Conservation (phyloP, 2,329 filamentous ascomycete genomes). For the Thelonectria blattea region DNA sequence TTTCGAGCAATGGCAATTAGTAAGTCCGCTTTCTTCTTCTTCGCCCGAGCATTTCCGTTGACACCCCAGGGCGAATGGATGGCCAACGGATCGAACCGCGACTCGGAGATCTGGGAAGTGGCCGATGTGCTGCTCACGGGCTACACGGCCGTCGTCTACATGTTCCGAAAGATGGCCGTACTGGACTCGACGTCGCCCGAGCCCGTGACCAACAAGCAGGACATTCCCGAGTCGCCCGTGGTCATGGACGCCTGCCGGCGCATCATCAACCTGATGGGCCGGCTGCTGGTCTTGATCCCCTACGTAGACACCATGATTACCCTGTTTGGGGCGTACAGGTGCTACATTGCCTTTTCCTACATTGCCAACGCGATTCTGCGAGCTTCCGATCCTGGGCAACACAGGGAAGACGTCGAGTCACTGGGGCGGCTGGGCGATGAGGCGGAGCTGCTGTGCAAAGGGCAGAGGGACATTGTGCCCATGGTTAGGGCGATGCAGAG, state of each 20-base stretch:
- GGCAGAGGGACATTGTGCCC: constrained; percentile 36
- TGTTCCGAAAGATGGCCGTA: constrained; percentile 42
- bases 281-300: constrained; percentile 30
- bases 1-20: constrained; percentile 39
- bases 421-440: constrained; percentile 28
- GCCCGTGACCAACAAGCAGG: constrained; percentile 36
- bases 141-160: constrained; percentile 43
- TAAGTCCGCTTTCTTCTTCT: constrained; percentile 7
- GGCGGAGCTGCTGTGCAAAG: constrained; percentile 27
- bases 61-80: constrained; percentile 35
- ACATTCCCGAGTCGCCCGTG: constrained; percentile 39
- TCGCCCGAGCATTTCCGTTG: not conserved
- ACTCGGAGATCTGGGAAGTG: constrained; percentile 37
- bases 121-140: constrained; percentile 40
- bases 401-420: constrained; percentile 30
- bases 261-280: constrained; percentile 29
- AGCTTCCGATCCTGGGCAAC: constrained; percentile 20
- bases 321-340: constrained; percentile 38
- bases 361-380: constrained; percentile 34
- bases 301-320: constrained; percentile 35
- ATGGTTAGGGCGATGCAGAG: constrained; percentile 37
- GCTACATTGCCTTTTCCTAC: constrained; percentile 39
- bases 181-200: constrained; percentile 37
- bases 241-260: constrained; percentile 36
- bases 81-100: constrained; percentile 23